These are phyloP conservation scores for Cystoisospora suis DNA, from an alignment of 169 alveolate species.

Conservation along the genomic window DNA sequence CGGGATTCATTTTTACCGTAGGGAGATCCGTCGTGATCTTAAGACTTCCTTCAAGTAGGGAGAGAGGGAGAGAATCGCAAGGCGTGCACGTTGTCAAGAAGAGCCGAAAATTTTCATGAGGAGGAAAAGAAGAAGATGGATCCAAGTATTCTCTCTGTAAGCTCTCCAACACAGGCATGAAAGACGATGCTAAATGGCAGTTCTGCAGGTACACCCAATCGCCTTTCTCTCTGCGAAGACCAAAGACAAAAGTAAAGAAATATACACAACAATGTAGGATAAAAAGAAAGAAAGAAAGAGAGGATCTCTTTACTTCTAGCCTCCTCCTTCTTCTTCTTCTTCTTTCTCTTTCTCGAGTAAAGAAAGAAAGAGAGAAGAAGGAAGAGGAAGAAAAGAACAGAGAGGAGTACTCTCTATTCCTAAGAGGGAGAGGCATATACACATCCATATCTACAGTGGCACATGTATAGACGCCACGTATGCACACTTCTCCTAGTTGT, in stretches of 20 bases:
- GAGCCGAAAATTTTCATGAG: conserved; percentile 89
- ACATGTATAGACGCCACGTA: background rate
- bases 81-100: conserved; percentile 96
- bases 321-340: too few relatives aligned
- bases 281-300: background rate
- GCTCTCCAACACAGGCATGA: conserved; percentile 93
- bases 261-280: background rate
- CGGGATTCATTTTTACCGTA: conserved; percentile 89
- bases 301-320: too few relatives aligned
- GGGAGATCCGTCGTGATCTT: conserved; percentile 95
- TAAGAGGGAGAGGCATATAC: background rate
- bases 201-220: conserved; percentile 86
- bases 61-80: conserved; percentile 90
- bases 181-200: conserved; percentile 92
- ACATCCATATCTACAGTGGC: background rate
- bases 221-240: conserved; percentile 57
- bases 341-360: too few relatives aligned
- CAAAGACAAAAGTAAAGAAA: background rate
- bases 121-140: conserved; percentile 73
- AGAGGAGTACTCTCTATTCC: background rate
- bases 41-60: conserved; percentile 90
- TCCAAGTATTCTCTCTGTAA: conserved; percentile 87
- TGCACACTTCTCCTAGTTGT: too few relatives aligned
- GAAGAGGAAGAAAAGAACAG: background rate
- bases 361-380: too few relatives aligned